Evolutionary conservation across 2,329 filamentous ascomycete genomes (phyloP).

Genomic region (Xylaria sp.): DNA sequence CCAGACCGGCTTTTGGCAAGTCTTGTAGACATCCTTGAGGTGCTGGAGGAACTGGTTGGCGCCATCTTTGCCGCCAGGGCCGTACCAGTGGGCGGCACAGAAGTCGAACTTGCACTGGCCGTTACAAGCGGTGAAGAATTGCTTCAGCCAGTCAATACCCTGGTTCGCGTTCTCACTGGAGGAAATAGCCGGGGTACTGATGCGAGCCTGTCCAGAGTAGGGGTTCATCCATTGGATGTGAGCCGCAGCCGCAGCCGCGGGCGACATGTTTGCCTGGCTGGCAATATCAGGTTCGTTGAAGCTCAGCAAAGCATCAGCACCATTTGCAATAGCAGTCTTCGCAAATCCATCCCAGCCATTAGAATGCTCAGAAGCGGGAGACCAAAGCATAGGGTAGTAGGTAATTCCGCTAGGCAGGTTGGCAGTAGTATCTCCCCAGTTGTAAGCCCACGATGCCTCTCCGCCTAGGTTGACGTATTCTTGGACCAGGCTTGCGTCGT

Average conservation of each 20-base stretch:
- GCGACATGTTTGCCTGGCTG: conserved; percentile 68
- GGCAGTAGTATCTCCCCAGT: conserved; percentile 47
- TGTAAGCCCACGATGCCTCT: conserved; percentile 50
- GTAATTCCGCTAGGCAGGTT: conserved; percentile 57
- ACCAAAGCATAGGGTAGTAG: conserved; percentile 77
- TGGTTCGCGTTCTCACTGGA: conserved; percentile 63
- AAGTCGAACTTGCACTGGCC: conserved; percentile 67
- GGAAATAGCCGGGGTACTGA: conserved; percentile 70
- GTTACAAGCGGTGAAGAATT: conserved; percentile 64
- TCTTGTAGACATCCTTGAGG: conserved; percentile 58
- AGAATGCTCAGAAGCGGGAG: conserved; percentile 57
- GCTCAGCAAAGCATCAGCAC: conserved; percentile 68
- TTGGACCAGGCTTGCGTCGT: conserved; percentile 47
- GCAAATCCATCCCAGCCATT: conserved; percentile 63
- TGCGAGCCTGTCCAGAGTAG: conserved; percentile 63
- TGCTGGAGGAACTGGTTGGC: conserved; percentile 65
- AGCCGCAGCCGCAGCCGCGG: conserved; percentile 61
- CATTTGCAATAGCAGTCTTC: conserved; percentile 62
- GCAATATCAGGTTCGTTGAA: conserved; percentile 78
- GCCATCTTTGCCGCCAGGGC: conserved; percentile 55
- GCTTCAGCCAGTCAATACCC: conserved; percentile 67
- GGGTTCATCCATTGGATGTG: conserved; percentile 68
- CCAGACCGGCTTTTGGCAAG: conserved; percentile 67
- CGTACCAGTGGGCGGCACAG: conserved; percentile 74
- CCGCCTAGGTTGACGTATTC: conserved; percentile 41